Conservation (phyloP, 257 asterid species). For the Handroanthus guayacan region DNA sequence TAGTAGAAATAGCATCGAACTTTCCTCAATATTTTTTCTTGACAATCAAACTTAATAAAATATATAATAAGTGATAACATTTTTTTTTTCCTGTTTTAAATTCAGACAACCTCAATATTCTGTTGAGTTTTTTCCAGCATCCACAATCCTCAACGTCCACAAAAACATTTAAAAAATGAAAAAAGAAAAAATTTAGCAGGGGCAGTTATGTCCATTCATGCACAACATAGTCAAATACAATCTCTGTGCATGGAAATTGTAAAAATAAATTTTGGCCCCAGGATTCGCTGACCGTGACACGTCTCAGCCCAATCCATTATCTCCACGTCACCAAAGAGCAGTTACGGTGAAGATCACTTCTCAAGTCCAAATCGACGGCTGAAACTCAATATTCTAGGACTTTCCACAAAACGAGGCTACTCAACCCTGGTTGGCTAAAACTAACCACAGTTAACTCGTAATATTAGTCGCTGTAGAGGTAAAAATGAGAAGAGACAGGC, state of each 20-base stretch:
- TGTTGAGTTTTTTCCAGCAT: no score
- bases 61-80: no score
- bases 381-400: conserved; percentile 50
- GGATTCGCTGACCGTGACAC: conserved; percentile 55
- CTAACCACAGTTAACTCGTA: conserved; percentile 46
- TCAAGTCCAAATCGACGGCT: conserved; percentile 48
- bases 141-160: no score
- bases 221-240: conserved; percentile 8
- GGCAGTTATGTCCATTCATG: conserved; percentile 33
- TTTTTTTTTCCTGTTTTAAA: no score
- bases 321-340: conserved; percentile 49
- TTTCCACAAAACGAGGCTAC: conserved; percentile 39
- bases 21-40: no score
- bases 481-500: background rate
- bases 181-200: conserved; percentile 15
- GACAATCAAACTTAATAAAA: no score
- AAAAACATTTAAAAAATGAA: no score
- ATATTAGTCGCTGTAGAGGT: conserved; percentile 30
- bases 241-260: conserved; percentile 28
- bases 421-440: conserved; percentile 33
- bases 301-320: conserved; percentile 54
- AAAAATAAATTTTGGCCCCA: background rate
- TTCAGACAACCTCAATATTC: no score
- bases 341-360: conserved; percentile 34
- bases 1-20: no score